These are phyloP conservation scores for Globisporangium cederbergense DNA, from an alignment of 352 stramenopile genomes.

Conservation along the genomic window DNA sequence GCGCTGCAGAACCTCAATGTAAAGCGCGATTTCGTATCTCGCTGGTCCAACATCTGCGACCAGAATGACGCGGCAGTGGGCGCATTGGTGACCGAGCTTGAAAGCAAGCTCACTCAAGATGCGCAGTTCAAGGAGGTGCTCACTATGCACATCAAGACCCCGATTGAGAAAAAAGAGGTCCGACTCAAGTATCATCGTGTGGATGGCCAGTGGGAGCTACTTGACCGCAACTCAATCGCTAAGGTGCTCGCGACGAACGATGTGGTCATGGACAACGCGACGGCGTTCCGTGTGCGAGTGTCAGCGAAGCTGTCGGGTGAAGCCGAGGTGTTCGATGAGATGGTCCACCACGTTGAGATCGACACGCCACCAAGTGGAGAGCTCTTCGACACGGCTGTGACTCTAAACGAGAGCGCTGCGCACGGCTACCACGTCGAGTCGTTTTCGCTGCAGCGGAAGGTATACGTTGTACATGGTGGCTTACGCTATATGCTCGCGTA, in stretches of 20 bases:
- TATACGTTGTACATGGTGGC: neutral
- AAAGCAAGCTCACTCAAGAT: neutral
- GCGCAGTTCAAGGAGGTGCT: neutral
- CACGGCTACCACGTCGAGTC: neutral
- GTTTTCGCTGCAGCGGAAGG: conserved; percentile 2
- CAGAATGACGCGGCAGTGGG: neutral
- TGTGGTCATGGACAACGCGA: neutral
- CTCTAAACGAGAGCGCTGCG: neutral
- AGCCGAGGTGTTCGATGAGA: neutral
- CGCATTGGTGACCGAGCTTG: neutral
- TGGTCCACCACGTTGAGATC: conserved; percentile 1
- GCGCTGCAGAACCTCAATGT: neutral
- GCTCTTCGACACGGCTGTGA: neutral
- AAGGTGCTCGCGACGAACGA: conserved; percentile 23
- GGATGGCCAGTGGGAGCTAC: conserved; percentile 29
- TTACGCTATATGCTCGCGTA: conserved; percentile 6
- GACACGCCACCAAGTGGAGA: neutral
- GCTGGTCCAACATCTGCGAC: conserved; percentile 8
- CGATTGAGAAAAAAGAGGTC: neutral
- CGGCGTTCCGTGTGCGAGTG: conserved; percentile 7
- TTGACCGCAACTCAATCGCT: conserved; percentile 13
- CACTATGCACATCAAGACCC: conserved; percentile 1
- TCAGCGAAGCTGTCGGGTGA: neutral
- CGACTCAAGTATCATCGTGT: conserved; percentile 42
- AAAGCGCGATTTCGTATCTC: conserved; percentile 15